Base-by-base conservation (phyloP, 306 rosid genomes). In the Rosa chinensis region DNA sequence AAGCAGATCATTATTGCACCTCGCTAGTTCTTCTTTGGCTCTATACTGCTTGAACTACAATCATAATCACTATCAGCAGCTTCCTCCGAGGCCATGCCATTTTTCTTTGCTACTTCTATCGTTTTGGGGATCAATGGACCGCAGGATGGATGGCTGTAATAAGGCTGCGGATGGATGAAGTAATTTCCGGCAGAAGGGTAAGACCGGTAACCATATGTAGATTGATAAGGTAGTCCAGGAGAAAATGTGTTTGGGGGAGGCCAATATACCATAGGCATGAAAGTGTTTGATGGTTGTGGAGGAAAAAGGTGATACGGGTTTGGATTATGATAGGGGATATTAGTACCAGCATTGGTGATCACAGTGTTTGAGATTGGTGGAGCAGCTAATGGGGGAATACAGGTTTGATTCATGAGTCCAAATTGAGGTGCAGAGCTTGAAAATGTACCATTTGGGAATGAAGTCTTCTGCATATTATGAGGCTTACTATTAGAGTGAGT, bases 221-320 rank as follows among this genome's bases (percentile, higher is more conserved):
- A 77, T 75, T 86, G 85, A 80, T 86, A 90, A 50, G 81, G 81
- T 55, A 88, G 40, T 28, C 40, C 82, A 28, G 89, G 81, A 70
- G 88, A 80, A 85, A 87, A 86, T 79, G 89, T 76, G 81, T 79
- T 91, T 69, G 92, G 89, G 73, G 91, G 92, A 64, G 92, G 96
- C 98, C 97, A 94, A 85, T 83, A 94, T 86, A 89, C 82, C 67
- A 89, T 67, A 66, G 98, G 97, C 40, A 94, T 80, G 80, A 88
- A 89, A 49, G 88, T 70, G 79, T 84, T 85, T 72, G 89, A 42
- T 84, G 83, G 80, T 55, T 78, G 89, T 42, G 92, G 91, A 17
- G 88, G 87, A 64, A 86, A 77, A 80, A 87, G 78, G 40, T 79
- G 84, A 79, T 73, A 76, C 40, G 90, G 83, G 76, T 76, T 47